Evolutionary conservation across 2,329 filamentous ascomycete species (phyloP).

Genomic region (Lasiodiplodia sp.): DNA sequence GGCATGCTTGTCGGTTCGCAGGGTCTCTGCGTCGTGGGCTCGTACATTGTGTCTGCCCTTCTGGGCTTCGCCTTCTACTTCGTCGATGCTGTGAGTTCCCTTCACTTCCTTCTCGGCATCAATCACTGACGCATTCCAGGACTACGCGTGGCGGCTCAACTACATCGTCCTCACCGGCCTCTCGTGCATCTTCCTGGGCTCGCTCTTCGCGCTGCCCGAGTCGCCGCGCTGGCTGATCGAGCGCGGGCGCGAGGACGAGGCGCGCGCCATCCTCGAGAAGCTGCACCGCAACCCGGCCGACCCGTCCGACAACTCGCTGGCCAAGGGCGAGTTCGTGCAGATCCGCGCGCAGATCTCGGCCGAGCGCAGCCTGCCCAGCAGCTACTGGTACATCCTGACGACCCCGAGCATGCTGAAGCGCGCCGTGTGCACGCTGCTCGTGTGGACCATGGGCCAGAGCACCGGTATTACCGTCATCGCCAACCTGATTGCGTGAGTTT

Average conservation of each 20-base stretch:
- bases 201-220: slow-evolving; percentile 61
- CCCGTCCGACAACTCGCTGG: slow-evolving; percentile 34
- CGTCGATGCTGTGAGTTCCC: neutral
- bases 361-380: slow-evolving; percentile 35
- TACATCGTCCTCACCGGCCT: slow-evolving; percentile 36
- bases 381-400: slow-evolving; percentile 40
- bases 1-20: slow-evolving; percentile 49
- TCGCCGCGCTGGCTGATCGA: slow-evolving; percentile 66
- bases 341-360: slow-evolving; percentile 40
- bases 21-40: slow-evolving; percentile 79
- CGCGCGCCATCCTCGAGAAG: slow-evolving; percentile 43
- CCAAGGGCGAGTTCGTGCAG: slow-evolving; percentile 39
- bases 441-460: slow-evolving; percentile 42
- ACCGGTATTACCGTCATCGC: slow-evolving; percentile 43
- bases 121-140: neutral
- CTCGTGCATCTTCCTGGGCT: slow-evolving; percentile 52
- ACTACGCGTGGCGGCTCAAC: slow-evolving; percentile 63
- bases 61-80: slow-evolving; percentile 55
- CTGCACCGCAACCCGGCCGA: slow-evolving; percentile 38
- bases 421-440: slow-evolving; percentile 39
- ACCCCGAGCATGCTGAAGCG: slow-evolving; percentile 39
- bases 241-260: slow-evolving; percentile 60
- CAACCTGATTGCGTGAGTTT: slow-evolving; percentile 36
- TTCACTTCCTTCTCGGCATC: neutral
- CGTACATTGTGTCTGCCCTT: slow-evolving; percentile 78